Percentiles rank a stretch among this genome's conserved stretches.
phyloP scores from a whole-genome alignment of 1,139 yeast genomes.

The Geotrichum histeridarum region DNA sequence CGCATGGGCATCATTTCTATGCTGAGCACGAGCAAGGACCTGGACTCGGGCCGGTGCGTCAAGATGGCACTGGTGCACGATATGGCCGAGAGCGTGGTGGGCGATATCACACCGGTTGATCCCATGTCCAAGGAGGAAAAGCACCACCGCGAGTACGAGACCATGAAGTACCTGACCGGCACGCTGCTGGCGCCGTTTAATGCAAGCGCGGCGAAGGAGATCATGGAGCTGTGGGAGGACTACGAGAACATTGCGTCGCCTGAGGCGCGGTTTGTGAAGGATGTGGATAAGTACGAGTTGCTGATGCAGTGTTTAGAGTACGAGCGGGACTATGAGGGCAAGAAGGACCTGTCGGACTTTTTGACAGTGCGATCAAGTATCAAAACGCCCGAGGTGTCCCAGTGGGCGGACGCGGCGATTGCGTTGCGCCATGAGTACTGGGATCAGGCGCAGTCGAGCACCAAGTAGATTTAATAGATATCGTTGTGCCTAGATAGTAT shows the following conservation, averaged over 20 bases:
- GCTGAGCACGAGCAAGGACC: conserved; percentile 53
- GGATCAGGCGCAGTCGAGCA: background rate
- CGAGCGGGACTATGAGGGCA: conserved; percentile 56
- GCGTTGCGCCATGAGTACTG: conserved; percentile 48
- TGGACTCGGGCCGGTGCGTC: conserved; percentile 55
- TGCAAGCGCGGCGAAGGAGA: conserved; percentile 57
- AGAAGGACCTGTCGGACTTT: conserved; percentile 61
- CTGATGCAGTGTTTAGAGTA: conserved; percentile 87
- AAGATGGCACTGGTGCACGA: conserved; percentile 89
- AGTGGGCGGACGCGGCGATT: conserved; percentile 64
- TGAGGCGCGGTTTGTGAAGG: conserved; percentile 89
- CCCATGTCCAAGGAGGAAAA: conserved; percentile 62
- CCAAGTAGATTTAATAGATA: background rate
- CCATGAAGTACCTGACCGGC: conserved; percentile 60
- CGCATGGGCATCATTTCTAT: conserved; percentile 85
- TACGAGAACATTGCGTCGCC: conserved; percentile 77
- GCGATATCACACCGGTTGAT: conserved; percentile 89
- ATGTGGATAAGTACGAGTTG: conserved; percentile 90
- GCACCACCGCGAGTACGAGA: conserved; percentile 71
- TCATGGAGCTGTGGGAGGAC: conserved; percentile 77
- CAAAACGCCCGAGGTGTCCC: conserved; percentile 65
- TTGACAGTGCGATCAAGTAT: conserved; percentile 58
- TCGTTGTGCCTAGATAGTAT: background rate
- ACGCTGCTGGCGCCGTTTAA: conserved; percentile 59
- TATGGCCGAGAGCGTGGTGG: conserved; percentile 89